Evolutionary conservation across 495 filamentous ascomycete genomes (phyloP).

Genomic region (Penicillium desertorum): DNA sequence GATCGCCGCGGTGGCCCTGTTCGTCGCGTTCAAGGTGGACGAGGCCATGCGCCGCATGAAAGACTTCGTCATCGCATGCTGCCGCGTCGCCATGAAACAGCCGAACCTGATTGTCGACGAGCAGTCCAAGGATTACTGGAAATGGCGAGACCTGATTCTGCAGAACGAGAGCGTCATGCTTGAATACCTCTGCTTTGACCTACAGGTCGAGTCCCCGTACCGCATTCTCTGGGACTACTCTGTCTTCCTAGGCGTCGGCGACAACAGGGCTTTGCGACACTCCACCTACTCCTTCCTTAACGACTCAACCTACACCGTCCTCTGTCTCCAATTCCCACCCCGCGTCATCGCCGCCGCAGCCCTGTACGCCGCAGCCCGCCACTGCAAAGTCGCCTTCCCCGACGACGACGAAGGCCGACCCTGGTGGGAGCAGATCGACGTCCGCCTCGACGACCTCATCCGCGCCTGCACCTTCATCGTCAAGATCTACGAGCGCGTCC

Average conservation of each 20-base stretch:
- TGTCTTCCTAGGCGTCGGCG: constrained; percentile 62
- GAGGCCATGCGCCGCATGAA: constrained; percentile 93
- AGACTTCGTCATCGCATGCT: constrained; percentile 87
- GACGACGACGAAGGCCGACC: constrained; percentile 70
- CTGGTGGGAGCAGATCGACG: constrained; percentile 80
- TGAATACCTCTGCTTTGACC: constrained; percentile 90
- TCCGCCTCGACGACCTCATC: constrained; percentile 60
- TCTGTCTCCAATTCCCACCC: constrained; percentile 79
- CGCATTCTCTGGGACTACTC: constrained; percentile 76
- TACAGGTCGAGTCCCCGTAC: constrained; percentile 84
- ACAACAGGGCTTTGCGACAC: constrained; percentile 75
- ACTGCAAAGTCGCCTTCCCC: constrained; percentile 66
- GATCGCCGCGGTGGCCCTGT: constrained; percentile 84
- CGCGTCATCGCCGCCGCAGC: constrained; percentile 80
- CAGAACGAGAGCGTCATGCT: constrained; percentile 88
- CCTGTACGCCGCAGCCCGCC: constrained; percentile 77
- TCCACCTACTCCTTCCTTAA: constrained; percentile 90
- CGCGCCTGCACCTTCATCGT: constrained; percentile 68
- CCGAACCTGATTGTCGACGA: constrained; percentile 83
- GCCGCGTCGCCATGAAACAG: constrained; percentile 93
- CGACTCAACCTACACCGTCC: constrained; percentile 76
- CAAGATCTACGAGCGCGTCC: constrained; percentile 71
- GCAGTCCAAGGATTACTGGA: constrained; percentile 95
- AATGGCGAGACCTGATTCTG: constrained; percentile 90
- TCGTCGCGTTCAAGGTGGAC: constrained; percentile 94